Conservation (phyloP, 768 basidiomycete genomes). For the Tulasnella sp. region DNA sequence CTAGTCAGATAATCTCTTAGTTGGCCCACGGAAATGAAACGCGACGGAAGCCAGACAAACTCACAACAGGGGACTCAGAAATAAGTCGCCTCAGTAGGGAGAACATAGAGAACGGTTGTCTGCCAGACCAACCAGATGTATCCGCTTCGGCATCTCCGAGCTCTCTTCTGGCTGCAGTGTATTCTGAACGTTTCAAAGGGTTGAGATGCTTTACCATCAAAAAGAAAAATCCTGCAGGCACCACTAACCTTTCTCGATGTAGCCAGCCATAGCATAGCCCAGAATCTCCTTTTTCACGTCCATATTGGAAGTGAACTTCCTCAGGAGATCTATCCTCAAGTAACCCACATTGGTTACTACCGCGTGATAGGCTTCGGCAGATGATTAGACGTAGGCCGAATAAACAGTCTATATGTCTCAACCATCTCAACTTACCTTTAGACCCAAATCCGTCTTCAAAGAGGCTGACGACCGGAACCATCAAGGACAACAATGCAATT, state of each 20-base stretch:
- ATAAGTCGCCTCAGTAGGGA: background rate
- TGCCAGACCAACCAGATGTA: background rate
- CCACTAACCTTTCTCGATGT: background rate
- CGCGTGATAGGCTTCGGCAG: background rate
- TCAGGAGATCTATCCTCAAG: background rate
- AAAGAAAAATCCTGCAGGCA: too few relatives aligned
- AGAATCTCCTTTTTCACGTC: background rate
- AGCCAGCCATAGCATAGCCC: background rate
- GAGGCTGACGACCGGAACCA: background rate
- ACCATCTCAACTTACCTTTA: background rate
- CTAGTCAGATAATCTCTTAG: background rate
- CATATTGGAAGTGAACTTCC: background rate
- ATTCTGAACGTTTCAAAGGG: background rate
- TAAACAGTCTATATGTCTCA: background rate
- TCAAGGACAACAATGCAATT: background rate
- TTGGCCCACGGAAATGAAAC: background rate
- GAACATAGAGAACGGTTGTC: background rate
- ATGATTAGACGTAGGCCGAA: background rate
- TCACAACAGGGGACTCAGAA: conserved; percentile 2
- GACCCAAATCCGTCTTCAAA: background rate
- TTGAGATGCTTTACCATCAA: background rate
- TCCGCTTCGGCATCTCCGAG: background rate
- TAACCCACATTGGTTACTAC: background rate
- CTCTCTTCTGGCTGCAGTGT: background rate
- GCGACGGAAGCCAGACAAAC: background rate